Base-by-base conservation (phyloP, 2,329 filamentous ascomycete genomes). In the Fusarium subglutinans region DNA sequence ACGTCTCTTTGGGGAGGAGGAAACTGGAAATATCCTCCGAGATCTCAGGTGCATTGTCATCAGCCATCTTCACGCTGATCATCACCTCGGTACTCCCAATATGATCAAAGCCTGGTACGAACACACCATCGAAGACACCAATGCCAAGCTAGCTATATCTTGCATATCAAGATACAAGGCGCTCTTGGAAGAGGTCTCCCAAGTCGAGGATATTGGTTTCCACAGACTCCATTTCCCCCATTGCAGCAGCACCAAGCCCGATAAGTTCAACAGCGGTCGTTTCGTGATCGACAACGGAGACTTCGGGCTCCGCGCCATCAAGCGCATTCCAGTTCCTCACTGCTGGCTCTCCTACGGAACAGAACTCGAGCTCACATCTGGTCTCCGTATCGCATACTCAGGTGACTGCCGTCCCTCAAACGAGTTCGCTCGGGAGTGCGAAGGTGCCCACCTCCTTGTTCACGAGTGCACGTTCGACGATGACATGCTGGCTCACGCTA, bases 401-500 rank as follows among this genome's bases (percentile, higher is more conserved):
- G 96, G 96, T 63, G 96, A 99, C 84, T 98, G 96, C 81, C 90
- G 96, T 12, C 96, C 96, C 1, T 94, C 90, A 8, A 78, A 84
- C 6, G 80, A 84, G 0, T 98, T 99, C 79, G 90, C 90, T 1
- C 76, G 82, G 18, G 92, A 96, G 57, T 97, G 94, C 51, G 84
- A 85, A 51, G 91, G 91, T 70, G 91, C 93, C 5, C 97, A 96
- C 20, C 88, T 99, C 12, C 89, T 98, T 10, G 90, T 99, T 63
- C 96, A 99, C 84, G 96, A 99, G 87, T 95, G 95, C 71, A 99
- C 96, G 0, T 98, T 99, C 80, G 94, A 96, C 76, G 94, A 98
- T 80, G 94, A 96, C 77, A 89, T 98, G 76, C 78, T 83, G 44
- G 89, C 88, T 22, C 95, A 98, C 78, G 96, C 96, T 8, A 80